Evolutionary conservation across 1,284 basidiomycete genomes (phyloP), one percentile per base, ranked within the genome.

Genomic region (Heterobasidion parviporum): DNA sequence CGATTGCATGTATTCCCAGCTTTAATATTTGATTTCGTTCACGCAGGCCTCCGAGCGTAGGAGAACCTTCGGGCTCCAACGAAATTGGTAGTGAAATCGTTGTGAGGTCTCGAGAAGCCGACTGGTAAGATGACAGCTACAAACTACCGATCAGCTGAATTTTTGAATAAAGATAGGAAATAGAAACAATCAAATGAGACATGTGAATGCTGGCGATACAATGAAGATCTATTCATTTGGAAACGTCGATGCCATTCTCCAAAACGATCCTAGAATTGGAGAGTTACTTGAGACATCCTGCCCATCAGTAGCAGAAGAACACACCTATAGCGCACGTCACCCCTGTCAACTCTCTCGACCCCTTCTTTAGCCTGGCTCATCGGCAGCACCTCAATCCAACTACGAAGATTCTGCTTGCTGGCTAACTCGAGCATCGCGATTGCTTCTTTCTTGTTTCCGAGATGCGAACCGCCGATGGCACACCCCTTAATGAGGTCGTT

Each of bases 371-470:
- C 26, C 41, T 44, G 5, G 41, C 41, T 16, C 41, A 44, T 16
- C 6, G 12, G 41, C 6, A 44, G 5, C 41, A 14, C 41, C 41
- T 44, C 41, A 1, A 44, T 16, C 50, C 50, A 52, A 16, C 26
- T 20, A 60, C 74, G 72, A 63, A 81, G 70, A 12, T 70, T 68
- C 67, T 85, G 80, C 61, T 83, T 72, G 6, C 74, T 76, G 5
- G 80, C 82, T 15, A 85, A 71, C 59, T 81, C 64, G 43, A 84
- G 70, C 84, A 86, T 86, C 55, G 74, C 72, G 20, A 79, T 63
- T n/a, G 74, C 79, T 64, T 88, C 85, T 59, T 75, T 74, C 72
- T 83, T 85, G 68, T 72, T 81, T 36, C 85, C 85, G 52, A 88
- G 81, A 68, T 80, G 74, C 46, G 70, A 73, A 18, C 74, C 76